phyloP scores from a whole-genome alignment of 2,329 filamentous ascomycete genomes.

The Claviceps africana region DNA sequence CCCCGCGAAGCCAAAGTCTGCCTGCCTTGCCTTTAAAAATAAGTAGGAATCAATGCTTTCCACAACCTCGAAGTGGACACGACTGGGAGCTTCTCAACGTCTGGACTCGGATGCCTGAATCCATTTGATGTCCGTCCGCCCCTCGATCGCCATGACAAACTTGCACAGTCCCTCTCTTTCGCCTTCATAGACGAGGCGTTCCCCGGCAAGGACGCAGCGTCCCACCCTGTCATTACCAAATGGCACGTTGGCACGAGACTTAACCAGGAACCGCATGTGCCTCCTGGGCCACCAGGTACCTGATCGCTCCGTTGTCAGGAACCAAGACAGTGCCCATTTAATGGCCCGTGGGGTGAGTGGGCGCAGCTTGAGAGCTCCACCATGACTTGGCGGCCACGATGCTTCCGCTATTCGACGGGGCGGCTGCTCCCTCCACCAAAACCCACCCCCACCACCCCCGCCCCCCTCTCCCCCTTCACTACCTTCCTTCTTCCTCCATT shows the following conservation, averaged over 20 bases:
- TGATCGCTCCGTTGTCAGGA: constrained; percentile 16
- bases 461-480: too few species aligned
- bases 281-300: constrained; percentile 12
- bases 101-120: too few species aligned
- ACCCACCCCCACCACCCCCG: constrained; percentile 11
- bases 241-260: constrained; percentile 16
- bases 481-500: constrained; percentile 7
- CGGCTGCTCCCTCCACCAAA: too few species aligned
- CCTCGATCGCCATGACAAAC: constrained; percentile 19
- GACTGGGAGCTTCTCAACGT: too few species aligned
- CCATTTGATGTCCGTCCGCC: neutral
- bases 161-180: neutral
- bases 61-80: too few species aligned
- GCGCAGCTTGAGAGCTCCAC: neutral
- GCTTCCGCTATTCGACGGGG: constrained; percentile 6
- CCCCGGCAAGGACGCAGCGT: neutral
- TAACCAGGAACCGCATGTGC: constrained; percentile 15
- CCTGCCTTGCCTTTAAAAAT: neutral
- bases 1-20: neutral
- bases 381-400: constrained; percentile 5
- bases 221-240: constrained; percentile 18
- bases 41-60: neutral
- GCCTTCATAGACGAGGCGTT: neutral
- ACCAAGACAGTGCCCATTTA: constrained; percentile 7
- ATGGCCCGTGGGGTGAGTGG: constrained; percentile 1